phyloP scores from a whole-genome alignment of 805 yeast genomes.

The Torulaspora microellipsoides region DNA sequence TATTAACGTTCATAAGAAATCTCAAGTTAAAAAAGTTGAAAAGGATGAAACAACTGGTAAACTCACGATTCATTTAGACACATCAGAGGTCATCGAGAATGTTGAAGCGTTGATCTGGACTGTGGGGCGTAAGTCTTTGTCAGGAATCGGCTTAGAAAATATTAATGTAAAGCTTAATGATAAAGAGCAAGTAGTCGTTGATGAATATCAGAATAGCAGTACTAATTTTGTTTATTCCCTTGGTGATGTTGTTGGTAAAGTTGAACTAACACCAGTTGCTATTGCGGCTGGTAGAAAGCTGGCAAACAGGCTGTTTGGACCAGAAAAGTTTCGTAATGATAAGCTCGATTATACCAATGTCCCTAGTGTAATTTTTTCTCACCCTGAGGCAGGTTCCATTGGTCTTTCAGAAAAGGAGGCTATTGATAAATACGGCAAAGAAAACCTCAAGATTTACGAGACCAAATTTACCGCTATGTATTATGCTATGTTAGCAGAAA shows the following conservation, averaged over 20 bases:
- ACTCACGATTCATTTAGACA: conserved; percentile 44
- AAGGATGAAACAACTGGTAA: conserved; percentile 45
- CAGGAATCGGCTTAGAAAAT: conserved; percentile 70
- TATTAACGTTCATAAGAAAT: conserved; percentile 67
- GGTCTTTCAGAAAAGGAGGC: conserved; percentile 85
- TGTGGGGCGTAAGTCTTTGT: conserved; percentile 77
- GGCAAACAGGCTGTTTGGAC: conserved; percentile 88
- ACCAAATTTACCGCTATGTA: conserved; percentile 88
- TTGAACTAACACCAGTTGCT: conserved; percentile 96
- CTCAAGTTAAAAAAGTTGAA: conserved; percentile 48
- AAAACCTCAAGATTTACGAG: conserved; percentile 73
- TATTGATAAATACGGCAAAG: conserved; percentile 68
- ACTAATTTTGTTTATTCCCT: conserved; percentile 70
- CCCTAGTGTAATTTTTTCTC: conserved; percentile 96
- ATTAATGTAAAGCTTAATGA: conserved; percentile 64
- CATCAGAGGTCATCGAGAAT: conserved; percentile 45
- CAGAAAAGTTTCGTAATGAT: conserved; percentile 59
- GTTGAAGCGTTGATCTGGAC: conserved; percentile 93
- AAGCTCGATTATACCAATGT: conserved; percentile 82
- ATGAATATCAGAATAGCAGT: conserved; percentile 82
- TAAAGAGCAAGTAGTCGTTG: conserved; percentile 64
- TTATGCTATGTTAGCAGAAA: conserved; percentile 76
- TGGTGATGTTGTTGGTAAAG: conserved; percentile 92
- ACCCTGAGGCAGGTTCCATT: conserved; percentile 95
- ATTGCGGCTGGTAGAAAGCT: conserved; percentile 96